Evolutionary conservation across 768 basidiomycete genomes (phyloP).

Genomic region (Podaxis mareebaensis): DNA sequence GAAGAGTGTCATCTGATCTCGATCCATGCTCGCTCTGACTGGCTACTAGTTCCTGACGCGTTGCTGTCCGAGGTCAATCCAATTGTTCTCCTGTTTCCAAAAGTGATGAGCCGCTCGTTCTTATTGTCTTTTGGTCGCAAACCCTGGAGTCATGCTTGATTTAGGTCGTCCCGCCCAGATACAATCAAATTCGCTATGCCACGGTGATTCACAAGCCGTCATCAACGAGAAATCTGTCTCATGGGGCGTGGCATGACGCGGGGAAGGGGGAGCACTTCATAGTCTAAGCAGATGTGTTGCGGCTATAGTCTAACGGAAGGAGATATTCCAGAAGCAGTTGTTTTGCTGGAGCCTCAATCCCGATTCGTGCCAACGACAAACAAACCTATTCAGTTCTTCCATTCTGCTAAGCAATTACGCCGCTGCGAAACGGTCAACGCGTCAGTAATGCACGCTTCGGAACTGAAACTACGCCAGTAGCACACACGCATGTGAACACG

Average conservation of each 20-base stretch:
- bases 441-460: background rate
- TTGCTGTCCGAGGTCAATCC: conserved; percentile 14
- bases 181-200: conserved; percentile 10
- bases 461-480: background rate
- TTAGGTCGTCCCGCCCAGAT: conserved; percentile 12
- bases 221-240: background rate
- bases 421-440: background rate
- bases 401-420: conserved; percentile 4
- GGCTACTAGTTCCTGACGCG: conserved; percentile 10
- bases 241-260: background rate
- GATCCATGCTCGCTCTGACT: conserved; percentile 5
- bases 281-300: background rate
- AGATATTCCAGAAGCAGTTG: conserved; percentile 4
- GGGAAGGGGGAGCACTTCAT: background rate
- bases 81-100: conserved; percentile 20
- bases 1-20: conserved; percentile 13
- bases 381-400: background rate
- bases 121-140: conserved; percentile 18
- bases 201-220: conserved; percentile 4
- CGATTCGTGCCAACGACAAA: conserved; percentile 3
- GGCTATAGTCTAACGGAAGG: background rate
- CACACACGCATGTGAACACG: background rate
- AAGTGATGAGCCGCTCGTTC: conserved; percentile 18
- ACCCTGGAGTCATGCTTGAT: conserved; percentile 11
- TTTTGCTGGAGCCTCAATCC: background rate